These are phyloP conservation scores for Cucumis melo DNA, from an alignment of 306 rosid species.

Conservation along the genomic window DNA sequence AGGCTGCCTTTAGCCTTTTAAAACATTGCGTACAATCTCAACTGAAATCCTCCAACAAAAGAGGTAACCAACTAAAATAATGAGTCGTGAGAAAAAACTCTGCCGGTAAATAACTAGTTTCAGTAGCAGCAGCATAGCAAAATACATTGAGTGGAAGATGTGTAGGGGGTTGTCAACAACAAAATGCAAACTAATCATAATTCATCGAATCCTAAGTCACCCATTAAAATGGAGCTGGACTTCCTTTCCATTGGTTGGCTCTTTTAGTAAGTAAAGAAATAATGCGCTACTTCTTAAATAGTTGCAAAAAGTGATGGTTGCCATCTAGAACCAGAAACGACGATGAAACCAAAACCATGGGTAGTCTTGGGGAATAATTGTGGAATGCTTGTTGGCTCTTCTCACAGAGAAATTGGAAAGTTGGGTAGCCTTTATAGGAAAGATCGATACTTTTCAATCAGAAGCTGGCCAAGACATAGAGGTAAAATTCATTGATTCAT, in stretches of 20 bases:
- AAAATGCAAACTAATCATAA: not conserved
- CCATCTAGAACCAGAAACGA: not conserved
- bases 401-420: not conserved
- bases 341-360: not conserved
- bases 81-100: not conserved
- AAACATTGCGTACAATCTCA: not conserved
- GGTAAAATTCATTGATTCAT: not conserved
- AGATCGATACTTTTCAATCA: not conserved
- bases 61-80: not conserved
- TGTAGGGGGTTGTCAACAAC: not conserved
- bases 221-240: not conserved
- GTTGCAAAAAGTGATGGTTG: not conserved
- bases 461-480: not conserved
- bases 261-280: not conserved
- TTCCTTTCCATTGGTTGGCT: not conserved
- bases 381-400: not conserved
- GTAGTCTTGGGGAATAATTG: not conserved
- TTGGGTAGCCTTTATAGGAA: not conserved
- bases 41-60: not conserved
- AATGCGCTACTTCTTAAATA: not conserved
- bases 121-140: not conserved
- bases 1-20: not conserved
- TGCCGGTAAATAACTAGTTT: not conserved
- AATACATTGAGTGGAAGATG: not conserved
- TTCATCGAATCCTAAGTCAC: not conserved